A percentile compares a stretch with the other conserved stretches of the same genome.
These are phyloP conservation scores for Cladophialophora chaetospira DNA, from an alignment of 2,329 filamentous ascomycete species.

Conservation along the genomic window DNA sequence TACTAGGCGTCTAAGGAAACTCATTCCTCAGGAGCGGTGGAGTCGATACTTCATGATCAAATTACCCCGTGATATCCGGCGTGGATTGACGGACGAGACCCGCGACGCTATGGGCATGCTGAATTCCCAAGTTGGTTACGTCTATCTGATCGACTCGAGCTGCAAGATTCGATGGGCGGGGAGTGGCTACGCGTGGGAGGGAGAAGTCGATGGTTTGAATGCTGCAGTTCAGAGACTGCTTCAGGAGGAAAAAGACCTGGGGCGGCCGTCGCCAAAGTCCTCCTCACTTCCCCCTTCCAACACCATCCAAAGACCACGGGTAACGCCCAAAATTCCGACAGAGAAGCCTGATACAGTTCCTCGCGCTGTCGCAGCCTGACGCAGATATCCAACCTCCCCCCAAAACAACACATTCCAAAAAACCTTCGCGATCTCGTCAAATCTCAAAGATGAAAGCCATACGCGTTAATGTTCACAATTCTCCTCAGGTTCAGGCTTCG, in stretches of 20 bases:
- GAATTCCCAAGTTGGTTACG: conserved; percentile 91
- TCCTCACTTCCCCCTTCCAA: conserved; percentile 15
- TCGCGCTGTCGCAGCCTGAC: conserved; percentile 8
- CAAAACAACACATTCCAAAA: neutral
- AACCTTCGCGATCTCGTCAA: neutral
- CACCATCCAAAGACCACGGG: conserved; percentile 7
- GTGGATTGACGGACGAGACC: conserved; percentile 58
- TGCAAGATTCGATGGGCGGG: conserved; percentile 95
- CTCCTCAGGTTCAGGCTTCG: conserved; percentile 15
- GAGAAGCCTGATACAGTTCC: conserved; percentile 5
- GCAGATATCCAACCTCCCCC: neutral
- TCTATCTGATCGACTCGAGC: conserved; percentile 83
- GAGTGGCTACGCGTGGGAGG: conserved; percentile 55
- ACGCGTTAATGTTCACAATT: conserved; percentile 23
- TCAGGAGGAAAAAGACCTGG: conserved; percentile 41
- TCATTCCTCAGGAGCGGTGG: conserved; percentile 54
- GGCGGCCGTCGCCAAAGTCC: conserved; percentile 4
- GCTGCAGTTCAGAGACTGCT: conserved; percentile 45
- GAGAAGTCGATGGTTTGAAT: conserved; percentile 47
- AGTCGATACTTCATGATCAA: conserved; percentile 61
- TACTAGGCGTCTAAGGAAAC: conserved; percentile 52
- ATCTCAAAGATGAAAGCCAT: neutral
- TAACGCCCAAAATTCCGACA: conserved; percentile 1
- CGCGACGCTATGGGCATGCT: conserved; percentile 67
- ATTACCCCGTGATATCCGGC: conserved; percentile 36